Base-by-base conservation (phyloP, 176 grass and related monocot species). In the Eragrostis nindensis region DNA sequence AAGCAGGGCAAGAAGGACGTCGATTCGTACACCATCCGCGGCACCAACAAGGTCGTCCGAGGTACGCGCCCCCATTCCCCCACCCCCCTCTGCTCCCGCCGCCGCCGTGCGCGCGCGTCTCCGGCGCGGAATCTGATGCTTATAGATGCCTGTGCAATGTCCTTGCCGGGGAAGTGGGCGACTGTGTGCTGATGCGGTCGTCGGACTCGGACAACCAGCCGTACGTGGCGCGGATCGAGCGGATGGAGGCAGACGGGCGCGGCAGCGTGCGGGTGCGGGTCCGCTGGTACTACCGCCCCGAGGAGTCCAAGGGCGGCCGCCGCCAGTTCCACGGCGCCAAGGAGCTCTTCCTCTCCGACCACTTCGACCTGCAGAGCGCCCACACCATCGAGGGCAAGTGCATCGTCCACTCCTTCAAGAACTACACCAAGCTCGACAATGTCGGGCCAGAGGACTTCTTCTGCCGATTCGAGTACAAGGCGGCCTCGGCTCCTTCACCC, bases 281-380 rank as follows among this genome's bases (percentile, higher is more conserved):
- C 18, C 81, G 93, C 74, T 96, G 93, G 90, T 96, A 96, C 44
- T 96, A 96, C 87, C 93, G 90, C 17, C 93, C 93, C 8, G 93
- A 96, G 87, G 93, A 96, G 77, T 86, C 93, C 32, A 82, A 88
- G 73, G 93, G 93, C 2, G 93, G 93, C 5, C 79, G 93, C 60
- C 82, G 93, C 29, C 93, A 96, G 82, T 96, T 96, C 87, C 93
- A 96, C 29, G 93, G 93, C 38, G 93, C 90, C 56, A 96, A 96
- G 85, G 90, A 96, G 90, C 74, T 96, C 2, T 96, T 96, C 82
- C 87, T 92, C 64, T 96, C 93, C 26, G 93, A 96, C 47, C 93
- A 96, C 24, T 74, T 86, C 50, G 93, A 96, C 64, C 66, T 77
- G 25, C 93, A 96, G 87, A 96, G 93, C 40, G 90, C 93, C 40